Conservation (phyloP, 1,284 basidiomycete genomes). For the Tilletia caries region DNA sequence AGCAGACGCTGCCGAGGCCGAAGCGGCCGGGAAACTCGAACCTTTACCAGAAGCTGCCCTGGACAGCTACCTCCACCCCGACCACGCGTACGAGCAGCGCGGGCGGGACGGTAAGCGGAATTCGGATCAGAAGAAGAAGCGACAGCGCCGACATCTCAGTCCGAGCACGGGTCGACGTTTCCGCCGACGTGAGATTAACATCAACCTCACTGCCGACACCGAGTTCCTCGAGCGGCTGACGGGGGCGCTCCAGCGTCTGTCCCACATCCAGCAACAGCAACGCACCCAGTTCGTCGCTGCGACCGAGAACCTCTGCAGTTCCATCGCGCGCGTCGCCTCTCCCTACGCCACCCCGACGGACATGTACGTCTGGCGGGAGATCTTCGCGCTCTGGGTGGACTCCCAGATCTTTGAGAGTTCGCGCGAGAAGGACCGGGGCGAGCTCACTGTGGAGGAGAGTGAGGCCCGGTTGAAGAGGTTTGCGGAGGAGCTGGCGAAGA, state of each 20-base stretch:
- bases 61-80: not conserved
- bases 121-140: not conserved
- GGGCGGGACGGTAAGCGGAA: no score
- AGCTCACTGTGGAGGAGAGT: conserved; percentile 68
- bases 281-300: conserved; percentile 66
- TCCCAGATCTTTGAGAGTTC: conserved; percentile 79
- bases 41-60: conserved; percentile 3
- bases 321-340: conserved; percentile 54
- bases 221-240: conserved; percentile 77
- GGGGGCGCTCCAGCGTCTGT: conserved; percentile 68
- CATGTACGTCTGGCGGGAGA: conserved; percentile 85
- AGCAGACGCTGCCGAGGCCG: not conserved
- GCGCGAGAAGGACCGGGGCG: conserved; percentile 70
- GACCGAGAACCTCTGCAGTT: conserved; percentile 65
- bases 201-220: conserved; percentile 75
- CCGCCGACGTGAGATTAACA: conserved; percentile 64
- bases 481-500: conserved; percentile 65
- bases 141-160: not conserved
- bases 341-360: conserved; percentile 61
- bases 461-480: conserved; percentile 72
- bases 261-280: conserved; percentile 65
- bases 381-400: conserved; percentile 84
- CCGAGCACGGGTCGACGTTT: not conserved
- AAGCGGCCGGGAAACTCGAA: not conserved
- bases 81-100: not conserved